phyloP scores from a whole-genome alignment of 139 green algal species.

The Desmodesmus armatus region DNA sequence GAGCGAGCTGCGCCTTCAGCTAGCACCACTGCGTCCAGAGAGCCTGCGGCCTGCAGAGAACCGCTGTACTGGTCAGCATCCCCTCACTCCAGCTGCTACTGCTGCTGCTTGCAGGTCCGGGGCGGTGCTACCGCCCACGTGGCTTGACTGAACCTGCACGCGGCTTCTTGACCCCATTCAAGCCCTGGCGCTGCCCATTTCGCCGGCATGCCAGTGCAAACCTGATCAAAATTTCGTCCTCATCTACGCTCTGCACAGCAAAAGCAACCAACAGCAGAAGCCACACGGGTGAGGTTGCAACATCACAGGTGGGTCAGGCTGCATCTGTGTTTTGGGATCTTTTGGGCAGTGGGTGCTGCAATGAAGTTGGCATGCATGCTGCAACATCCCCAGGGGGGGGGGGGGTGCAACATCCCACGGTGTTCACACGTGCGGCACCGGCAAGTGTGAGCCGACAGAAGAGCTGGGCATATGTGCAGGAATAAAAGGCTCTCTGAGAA shows the following conservation, averaged over 20 bases:
- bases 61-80: background rate
- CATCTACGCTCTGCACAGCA: constrained; percentile 41
- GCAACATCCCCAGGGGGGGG: too few relatives aligned
- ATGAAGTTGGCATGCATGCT: too few relatives aligned
- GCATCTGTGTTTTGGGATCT: too few relatives aligned
- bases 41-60: background rate
- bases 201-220: constrained; percentile 37
- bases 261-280: background rate
- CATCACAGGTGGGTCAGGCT: too few relatives aligned
- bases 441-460: too few relatives aligned
- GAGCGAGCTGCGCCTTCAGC: background rate
- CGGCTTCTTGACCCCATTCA: constrained; percentile 15
- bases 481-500: too few relatives aligned
- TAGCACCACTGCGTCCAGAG: background rate
- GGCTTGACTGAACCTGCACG: constrained; percentile 27
- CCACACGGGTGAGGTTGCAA: too few relatives aligned
- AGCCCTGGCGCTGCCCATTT: constrained; percentile 9
- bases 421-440: too few relatives aligned
- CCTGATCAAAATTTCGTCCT: constrained; percentile 38
- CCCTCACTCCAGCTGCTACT: background rate
- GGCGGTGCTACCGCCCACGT: background rate
- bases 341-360: too few relatives aligned
- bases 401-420: too few relatives aligned
- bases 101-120: background rate
- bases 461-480: too few relatives aligned